Base-by-base conservation (phyloP, 2,329 filamentous ascomycete genomes). In the Hirsutella rhossiliensis region DNA sequence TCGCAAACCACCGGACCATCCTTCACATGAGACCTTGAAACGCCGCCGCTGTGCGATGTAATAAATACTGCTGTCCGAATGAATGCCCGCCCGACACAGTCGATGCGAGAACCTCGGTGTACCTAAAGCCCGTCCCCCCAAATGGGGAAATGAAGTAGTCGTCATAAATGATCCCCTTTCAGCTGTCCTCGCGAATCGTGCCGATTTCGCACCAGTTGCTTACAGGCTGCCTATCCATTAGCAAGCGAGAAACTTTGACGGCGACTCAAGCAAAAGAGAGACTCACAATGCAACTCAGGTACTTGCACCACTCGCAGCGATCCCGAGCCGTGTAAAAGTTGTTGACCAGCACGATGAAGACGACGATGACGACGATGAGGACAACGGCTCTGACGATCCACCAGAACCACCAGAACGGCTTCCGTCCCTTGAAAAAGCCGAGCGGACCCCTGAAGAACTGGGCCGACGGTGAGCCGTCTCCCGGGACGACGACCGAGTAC, bases 391-490 rank as follows among this genome's bases (percentile, higher is more conserved):
- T 78, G 27, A 97, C 73, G 19, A 95, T 64, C 90, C 90, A 97
- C 92, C 92, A 98, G 6, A 70, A 84, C 92, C 92, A 98, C 92
- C 92, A 98, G 8, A 95, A 72, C 19, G 85, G 84, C 61, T 94
- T 95, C 17, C 92, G 77, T 18, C 87, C 87, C 61, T 89, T 90
- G 68, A 97, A 97, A 65, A 96, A 96, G 6, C 78, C 80, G 4
- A 80, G 60, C 0, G 83, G 78, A 46, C 75, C 78, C 54, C 79
- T 77, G 45, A 77, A 58, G 52, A 84, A 79, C 1, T 68, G 61
- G 23, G 71, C 68, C 17, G 71, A 68, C 19, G 70, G 70, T 38
- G 71, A 67, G 31, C 63, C 65, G 7, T 60, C 62, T 17, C 66
- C 67, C 15, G 71, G 68, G 27, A 71, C 72, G 48, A 90, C 83